Evolutionary conservation across 805 yeast genomes (phyloP).

Genomic region (Zygosaccharomyces kombuchaensis): DNA sequence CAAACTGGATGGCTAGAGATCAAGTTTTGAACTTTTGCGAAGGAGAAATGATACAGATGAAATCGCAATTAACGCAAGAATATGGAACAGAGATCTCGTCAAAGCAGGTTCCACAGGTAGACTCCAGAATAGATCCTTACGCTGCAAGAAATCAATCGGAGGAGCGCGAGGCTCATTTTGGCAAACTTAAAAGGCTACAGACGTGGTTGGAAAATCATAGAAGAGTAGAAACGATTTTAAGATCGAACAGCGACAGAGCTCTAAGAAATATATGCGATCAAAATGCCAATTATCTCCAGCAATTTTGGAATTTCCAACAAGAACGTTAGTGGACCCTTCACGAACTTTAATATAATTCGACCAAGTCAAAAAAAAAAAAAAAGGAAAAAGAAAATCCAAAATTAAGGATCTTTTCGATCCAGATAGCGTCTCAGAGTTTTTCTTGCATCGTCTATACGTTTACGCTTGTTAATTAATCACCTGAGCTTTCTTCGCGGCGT

Average conservation of each 20-base stretch:
- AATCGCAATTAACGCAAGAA: constrained; percentile 30
- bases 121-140: constrained; percentile 47
- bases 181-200: constrained; percentile 28
- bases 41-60: constrained; percentile 30
- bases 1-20: constrained; percentile 45
- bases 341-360: neutral
- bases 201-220: constrained; percentile 40
- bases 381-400: neutral
- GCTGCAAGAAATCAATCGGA: constrained; percentile 39
- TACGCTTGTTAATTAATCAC: neutral
- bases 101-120: constrained; percentile 21
- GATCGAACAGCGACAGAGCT: constrained; percentile 34
- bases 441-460: no score
- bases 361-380: neutral
- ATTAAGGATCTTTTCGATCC: neutral
- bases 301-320: constrained; percentile 19
- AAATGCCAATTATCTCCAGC: constrained; percentile 24
- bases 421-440: no score
- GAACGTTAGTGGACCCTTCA: neutral
- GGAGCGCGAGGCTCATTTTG: constrained; percentile 29
- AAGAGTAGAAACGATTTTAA: constrained; percentile 40
- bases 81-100: constrained; percentile 18
- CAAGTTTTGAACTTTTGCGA: constrained; percentile 42
- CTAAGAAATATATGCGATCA: constrained; percentile 38
- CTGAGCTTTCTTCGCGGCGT: neutral